Percentiles rank a stretch among this genome's conserved stretches.
phyloP scores from a whole-genome alignment of 2,329 filamentous ascomycete species.

The Dactylellina leptospora region DNA sequence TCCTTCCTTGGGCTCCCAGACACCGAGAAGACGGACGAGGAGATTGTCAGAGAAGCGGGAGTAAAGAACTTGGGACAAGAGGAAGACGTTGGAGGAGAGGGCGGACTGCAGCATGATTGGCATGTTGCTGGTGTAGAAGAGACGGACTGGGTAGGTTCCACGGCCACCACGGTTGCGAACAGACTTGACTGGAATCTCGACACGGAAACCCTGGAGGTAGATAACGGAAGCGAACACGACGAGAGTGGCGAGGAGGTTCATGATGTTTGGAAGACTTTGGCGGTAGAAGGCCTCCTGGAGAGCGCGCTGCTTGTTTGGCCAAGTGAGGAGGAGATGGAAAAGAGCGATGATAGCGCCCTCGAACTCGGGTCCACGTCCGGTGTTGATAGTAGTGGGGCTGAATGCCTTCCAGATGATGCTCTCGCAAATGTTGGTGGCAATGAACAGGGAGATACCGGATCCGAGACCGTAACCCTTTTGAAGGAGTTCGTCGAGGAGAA shows the following conservation, averaged over 20 bases:
- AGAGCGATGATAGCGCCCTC: constrained; percentile 98
- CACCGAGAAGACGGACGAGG: constrained; percentile 93
- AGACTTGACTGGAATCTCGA: constrained; percentile 99
- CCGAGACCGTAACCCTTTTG: constrained; percentile 99
- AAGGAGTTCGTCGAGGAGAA: constrained; percentile 96
- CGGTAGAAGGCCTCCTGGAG: constrained; percentile 99
- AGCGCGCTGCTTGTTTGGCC: constrained; percentile 98
- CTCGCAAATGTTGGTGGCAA: constrained; percentile 99
- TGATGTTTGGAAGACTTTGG: constrained; percentile 99
- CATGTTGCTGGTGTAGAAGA: constrained; percentile 99
- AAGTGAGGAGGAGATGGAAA: constrained; percentile 97
- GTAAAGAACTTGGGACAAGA: constrained; percentile 99
- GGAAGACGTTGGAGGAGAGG: constrained; percentile 97
- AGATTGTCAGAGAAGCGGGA: constrained; percentile 99
- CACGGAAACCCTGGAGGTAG: constrained; percentile 98
- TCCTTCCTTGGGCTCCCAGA: constrained; percentile 97
- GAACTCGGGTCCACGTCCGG: constrained; percentile 97
- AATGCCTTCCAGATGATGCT: constrained; percentile 99
- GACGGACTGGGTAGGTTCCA: constrained; percentile 89
- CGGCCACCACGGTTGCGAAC: constrained; percentile 98
- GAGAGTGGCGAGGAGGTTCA: constrained; percentile 95
- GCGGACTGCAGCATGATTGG: constrained; percentile 99
- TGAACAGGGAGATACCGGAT: constrained; percentile 98
- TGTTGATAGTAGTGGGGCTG: constrained; percentile 99
- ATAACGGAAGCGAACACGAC: constrained; percentile 96